These are phyloP conservation scores for Clonostachys rhizophaga DNA, from an alignment of 2,329 filamentous ascomycete species.

Conservation along the genomic window DNA sequence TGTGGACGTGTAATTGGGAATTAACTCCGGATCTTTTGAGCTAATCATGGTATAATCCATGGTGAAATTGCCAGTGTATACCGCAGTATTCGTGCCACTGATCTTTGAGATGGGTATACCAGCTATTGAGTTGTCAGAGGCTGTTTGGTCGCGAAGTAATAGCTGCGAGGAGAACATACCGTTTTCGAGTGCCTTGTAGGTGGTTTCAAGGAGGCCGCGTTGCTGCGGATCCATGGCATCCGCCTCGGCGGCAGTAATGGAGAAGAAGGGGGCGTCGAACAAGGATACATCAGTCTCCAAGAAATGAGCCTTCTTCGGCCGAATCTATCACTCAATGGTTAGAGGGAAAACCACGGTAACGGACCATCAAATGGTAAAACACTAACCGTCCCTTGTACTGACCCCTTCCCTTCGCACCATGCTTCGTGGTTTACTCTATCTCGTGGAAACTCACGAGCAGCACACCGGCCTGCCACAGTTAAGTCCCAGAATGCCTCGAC, in stretches of 20 bases:
- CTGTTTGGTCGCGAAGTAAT: no score
- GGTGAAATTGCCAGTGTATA: slow-evolving; percentile 29
- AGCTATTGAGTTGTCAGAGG: slow-evolving; percentile 7
- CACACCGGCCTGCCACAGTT: no score
- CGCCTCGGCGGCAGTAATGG: slow-evolving; percentile 14
- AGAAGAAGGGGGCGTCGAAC: slow-evolving; percentile 34
- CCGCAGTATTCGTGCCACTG: slow-evolving; percentile 19
- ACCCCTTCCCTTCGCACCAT: no score
- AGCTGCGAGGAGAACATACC: slow-evolving; percentile 9
- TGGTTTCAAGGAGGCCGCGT: slow-evolving; percentile 21
- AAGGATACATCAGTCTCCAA: no score
- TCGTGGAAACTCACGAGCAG: no score
- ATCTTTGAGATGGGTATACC: slow-evolving; percentile 21
- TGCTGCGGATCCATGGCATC: slow-evolving; percentile 27
- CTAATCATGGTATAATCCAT: slow-evolving; percentile 25
- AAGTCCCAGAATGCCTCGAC: no score
- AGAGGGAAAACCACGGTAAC: no score
- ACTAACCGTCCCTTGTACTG: no score
- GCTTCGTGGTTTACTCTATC: no score
- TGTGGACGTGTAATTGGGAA: slow-evolving; percentile 20
- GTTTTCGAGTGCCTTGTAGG: slow-evolving; percentile 28
- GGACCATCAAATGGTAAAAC: no score
- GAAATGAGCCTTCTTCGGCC: no score
- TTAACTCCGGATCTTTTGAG: slow-evolving; percentile 23
- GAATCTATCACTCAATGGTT: no score